Evolutionary conservation across 192 early-diverging fungal genomes (phyloP).

Genomic region (Funneliformis geosporum): DNA sequence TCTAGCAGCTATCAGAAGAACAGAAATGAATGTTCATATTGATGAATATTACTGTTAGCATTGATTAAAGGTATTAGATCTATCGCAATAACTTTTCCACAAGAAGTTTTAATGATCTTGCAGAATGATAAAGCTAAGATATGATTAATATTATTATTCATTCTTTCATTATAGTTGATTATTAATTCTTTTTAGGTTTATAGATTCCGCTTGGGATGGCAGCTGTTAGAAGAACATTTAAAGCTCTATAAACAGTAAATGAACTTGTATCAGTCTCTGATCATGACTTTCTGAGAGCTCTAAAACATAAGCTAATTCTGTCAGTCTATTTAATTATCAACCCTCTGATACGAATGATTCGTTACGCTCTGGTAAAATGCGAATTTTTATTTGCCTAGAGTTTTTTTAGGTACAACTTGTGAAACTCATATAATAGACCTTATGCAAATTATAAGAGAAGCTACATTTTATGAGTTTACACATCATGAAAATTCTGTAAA

Average conservation of each 20-base stretch:
- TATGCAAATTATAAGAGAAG: not conserved
- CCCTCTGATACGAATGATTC: too few species aligned
- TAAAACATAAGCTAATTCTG: conserved; percentile 6
- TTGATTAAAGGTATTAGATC: not conserved
- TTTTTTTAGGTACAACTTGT: too few species aligned
- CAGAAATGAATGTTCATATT: too few species aligned
- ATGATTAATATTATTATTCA: too few species aligned
- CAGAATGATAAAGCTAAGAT: too few species aligned
- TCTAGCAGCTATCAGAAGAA: not conserved
- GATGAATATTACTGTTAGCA: not conserved
- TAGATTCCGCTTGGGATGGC: not conserved
- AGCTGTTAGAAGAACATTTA: not conserved
- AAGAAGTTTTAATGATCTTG: not conserved
- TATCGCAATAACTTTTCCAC: not conserved
- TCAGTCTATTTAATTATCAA: not conserved
- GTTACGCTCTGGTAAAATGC: too few species aligned
- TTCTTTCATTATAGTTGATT: too few species aligned
- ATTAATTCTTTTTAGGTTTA: too few species aligned
- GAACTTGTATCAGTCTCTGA: too few species aligned
- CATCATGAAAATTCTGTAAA: too few species aligned
- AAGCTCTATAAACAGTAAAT: not conserved
- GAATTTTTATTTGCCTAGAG: too few species aligned
- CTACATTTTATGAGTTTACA: not conserved
- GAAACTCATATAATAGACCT: not conserved
- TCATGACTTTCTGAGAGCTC: too few species aligned